These are phyloP conservation scores for Apophysomyces variabilis DNA, from an alignment of 371 early-diverging fungal genomes.

Conservation along the genomic window DNA sequence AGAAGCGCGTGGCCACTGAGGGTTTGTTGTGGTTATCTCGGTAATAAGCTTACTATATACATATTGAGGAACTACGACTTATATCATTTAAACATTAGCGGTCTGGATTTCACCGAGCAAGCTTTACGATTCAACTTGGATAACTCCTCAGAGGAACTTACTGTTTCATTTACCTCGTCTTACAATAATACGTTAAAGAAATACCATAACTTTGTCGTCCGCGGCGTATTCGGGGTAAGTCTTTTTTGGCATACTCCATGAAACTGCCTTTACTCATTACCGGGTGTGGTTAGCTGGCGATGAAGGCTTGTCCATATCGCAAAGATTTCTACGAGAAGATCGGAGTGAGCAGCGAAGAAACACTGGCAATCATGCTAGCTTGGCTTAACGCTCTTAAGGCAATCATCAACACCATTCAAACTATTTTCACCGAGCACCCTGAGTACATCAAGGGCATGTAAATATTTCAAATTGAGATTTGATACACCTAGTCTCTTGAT, in stretches of 20 bases:
- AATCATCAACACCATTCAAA: constrained; percentile 48
- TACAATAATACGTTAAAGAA: no score
- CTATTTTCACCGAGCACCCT: constrained; percentile 39
- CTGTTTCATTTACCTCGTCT: no score
- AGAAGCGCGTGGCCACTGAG: constrained; percentile 85
- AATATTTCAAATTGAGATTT: constrained; percentile 18
- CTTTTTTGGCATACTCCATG: no score
- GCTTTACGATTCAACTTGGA: constrained; percentile 75
- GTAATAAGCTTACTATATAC: constrained; percentile 19
- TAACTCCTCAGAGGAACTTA: constrained; percentile 78
- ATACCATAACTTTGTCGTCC: no score
- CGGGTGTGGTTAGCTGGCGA: constrained; percentile 83
- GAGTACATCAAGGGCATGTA: constrained; percentile 58
- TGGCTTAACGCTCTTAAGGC: constrained; percentile 77
- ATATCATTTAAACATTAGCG: constrained; percentile 48
- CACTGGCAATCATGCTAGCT: no score
- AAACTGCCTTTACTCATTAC: no score
- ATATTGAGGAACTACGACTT: background rate
- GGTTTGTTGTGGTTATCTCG: constrained; percentile 94
- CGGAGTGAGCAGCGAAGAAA: no score
- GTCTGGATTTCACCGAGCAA: constrained; percentile 86
- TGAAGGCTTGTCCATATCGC: constrained; percentile 93
- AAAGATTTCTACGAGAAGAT: constrained; percentile 87
- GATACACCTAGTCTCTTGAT: no score
- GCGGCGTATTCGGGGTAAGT: no score